Conservation (phyloP, 1,284 basidiomycete species). For the Puccinia polysora region DNA sequence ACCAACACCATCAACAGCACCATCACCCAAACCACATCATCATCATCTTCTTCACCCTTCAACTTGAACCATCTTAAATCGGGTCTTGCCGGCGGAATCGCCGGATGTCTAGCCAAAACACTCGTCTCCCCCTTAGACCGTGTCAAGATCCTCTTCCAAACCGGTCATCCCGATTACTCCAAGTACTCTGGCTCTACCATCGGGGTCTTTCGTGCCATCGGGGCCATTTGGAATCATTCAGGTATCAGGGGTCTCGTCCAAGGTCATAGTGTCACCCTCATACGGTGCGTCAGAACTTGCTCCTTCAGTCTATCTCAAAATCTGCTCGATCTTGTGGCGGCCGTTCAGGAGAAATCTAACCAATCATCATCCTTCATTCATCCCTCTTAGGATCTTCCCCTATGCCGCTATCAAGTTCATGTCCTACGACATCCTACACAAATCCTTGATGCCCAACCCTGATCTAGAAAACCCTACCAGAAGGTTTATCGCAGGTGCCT, state of each 20-base stretch:
- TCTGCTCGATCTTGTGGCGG: too few relatives aligned
- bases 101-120: constrained; percentile 94
- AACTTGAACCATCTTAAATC: constrained; percentile 18
- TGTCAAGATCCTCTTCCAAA: constrained; percentile 98
- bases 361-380: not conserved
- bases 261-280: constrained; percentile 83
- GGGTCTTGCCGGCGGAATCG: constrained; percentile 83
- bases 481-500: constrained; percentile 81
- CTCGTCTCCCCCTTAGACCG: constrained; percentile 93
- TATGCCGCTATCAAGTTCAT: constrained; percentile 98
- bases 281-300: constrained; percentile 51
- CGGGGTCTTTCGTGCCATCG: constrained; percentile 72
- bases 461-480: constrained; percentile 53
- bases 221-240: constrained; percentile 67
- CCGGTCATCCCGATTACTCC: constrained; percentile 83
- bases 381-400: constrained; percentile 64
- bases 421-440: constrained; percentile 84
- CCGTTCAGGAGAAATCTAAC: not conserved
- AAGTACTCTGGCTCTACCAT: not conserved
- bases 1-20: too few relatives aligned
- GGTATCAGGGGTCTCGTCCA: constrained; percentile 82
- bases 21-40: too few relatives aligned
- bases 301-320: too few relatives aligned
- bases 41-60: too few relatives aligned
- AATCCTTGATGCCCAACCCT: constrained; percentile 57